phyloP scores from a whole-genome alignment of 805 yeast genomes.

The Hanseniaspora hatyaiensis region DNA sequence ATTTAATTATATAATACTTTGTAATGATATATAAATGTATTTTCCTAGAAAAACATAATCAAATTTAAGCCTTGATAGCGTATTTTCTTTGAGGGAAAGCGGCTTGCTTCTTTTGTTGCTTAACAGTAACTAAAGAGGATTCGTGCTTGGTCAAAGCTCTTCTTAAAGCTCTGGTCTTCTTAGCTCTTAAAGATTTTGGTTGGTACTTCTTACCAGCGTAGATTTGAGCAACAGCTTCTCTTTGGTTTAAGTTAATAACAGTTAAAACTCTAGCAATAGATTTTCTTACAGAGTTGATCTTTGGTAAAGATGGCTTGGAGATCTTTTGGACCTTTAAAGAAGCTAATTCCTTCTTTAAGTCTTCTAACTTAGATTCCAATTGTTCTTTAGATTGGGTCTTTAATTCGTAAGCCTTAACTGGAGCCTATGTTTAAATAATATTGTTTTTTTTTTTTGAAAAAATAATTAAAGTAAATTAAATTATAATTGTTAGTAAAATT shows the following conservation, averaged over 20 bases:
- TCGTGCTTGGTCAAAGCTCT: slow-evolving; percentile 85
- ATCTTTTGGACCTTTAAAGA: slow-evolving; percentile 91
- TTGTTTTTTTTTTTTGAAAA: too few species aligned
- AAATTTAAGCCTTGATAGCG: slow-evolving; percentile 90
- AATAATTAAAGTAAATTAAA: not conserved
- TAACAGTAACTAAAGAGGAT: slow-evolving; percentile 68
- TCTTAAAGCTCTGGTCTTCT: slow-evolving; percentile 99
- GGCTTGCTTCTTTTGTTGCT: slow-evolving; percentile 80
- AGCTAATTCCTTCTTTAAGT: slow-evolving; percentile 93
- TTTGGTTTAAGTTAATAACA: slow-evolving; percentile 90
- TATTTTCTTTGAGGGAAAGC: slow-evolving; percentile 98
- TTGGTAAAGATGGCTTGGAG: slow-evolving; percentile 85
- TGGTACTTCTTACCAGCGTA: slow-evolving; percentile 89
- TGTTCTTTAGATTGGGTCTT: slow-evolving; percentile 95
- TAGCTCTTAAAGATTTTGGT: slow-evolving; percentile 98
- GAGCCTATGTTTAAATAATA: too few species aligned
- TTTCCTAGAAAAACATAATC: slow-evolving; percentile 15
- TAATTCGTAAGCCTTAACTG: slow-evolving; percentile 89
- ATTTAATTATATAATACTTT: slow-evolving; percentile 10
- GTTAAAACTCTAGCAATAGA: slow-evolving; percentile 97
- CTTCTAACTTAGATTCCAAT: slow-evolving; percentile 86
- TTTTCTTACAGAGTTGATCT: slow-evolving; percentile 94
- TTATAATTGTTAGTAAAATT: slow-evolving; percentile 12
- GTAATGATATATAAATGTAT: slow-evolving; percentile 13
- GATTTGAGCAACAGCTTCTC: slow-evolving; percentile 87